Percentiles rank a stretch among this genome's conserved stretches.
These are phyloP conservation scores for Pisolithus microcarpus DNA, from an alignment of 768 basidiomycete genomes.

Conservation along the genomic window DNA sequence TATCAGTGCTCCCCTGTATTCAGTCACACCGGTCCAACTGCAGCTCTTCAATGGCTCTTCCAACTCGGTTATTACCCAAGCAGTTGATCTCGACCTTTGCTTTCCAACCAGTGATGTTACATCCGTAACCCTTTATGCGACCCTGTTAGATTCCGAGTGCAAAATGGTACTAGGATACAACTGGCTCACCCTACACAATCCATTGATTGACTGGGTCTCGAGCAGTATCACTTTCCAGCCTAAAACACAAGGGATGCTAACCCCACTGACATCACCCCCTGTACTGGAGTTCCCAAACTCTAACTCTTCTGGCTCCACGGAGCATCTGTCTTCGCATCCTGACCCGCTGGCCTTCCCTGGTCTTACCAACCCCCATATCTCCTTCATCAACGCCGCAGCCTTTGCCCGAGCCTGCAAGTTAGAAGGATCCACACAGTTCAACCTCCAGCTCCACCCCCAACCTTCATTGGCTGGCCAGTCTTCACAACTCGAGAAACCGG, in stretches of 20 bases:
- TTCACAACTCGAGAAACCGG: not conserved
- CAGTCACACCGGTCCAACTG: too few species aligned
- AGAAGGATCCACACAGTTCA: not conserved
- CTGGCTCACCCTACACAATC: not conserved
- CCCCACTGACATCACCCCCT: not conserved
- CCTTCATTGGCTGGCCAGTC: too few species aligned
- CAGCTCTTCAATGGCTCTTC: too few species aligned
- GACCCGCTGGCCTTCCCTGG: not conserved
- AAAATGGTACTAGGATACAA: not conserved
- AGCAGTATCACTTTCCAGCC: not conserved
- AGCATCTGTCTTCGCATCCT: not conserved
- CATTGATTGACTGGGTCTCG: not conserved
- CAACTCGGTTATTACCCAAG: not conserved
- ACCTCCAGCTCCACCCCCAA: not conserved
- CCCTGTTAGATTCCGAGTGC: constrained; percentile 1
- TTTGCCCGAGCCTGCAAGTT: not conserved
- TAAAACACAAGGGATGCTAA: not conserved
- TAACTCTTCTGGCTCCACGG: too few species aligned
- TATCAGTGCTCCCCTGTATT: too few species aligned
- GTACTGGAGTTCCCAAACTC: too few species aligned
- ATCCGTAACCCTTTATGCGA: constrained; percentile 2
- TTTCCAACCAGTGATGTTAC: constrained; percentile 1
- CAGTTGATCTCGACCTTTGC: not conserved
- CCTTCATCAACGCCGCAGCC: not conserved
- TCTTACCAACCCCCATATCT: not conserved